Evolutionary conservation across 495 filamentous ascomycete genomes (phyloP), one percentile per base, ranked within the genome.

Genomic region (Bacidia gigantensis): DNA sequence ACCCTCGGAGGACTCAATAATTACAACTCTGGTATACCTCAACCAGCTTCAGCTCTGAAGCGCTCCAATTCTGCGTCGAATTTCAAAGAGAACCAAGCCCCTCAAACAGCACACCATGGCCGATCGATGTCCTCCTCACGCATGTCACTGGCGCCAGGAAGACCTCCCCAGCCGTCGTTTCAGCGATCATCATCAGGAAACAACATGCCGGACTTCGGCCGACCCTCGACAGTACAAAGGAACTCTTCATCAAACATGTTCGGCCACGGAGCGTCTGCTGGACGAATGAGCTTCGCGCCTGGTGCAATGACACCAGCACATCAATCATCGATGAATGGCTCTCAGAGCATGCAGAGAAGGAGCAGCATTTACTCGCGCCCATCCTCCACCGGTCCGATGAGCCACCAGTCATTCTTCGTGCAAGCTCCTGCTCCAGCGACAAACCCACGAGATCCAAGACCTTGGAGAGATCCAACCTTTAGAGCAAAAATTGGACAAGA

Each of bases 11-110:
- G 78, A 59, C 75, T 89, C 60, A n/a, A n/a, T 35, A 85, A 80
- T 62, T 77, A 80, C 65, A 90, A 83, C 61, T 81, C 83, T 38
- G 72, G 78, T n/a, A 84, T 95, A 50, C 89, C 89, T 3, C 85
- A 88, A 65, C 88, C 89, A 3, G 72, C 83, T n/a, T 96, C 92
- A n/a, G 86, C 92, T 22, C 76, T 97, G 72, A 96, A 96, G 68
- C 86, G 92, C 63, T 86, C 87, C 7, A 94, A 80, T 59, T 89
- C 87, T n/a, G 82, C 82, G 44, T 80, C 80, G 49, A 78, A 76
- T 56, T 69, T 75, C 57, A 77, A 81, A 61, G 81, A 80, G 61
- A 69, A 75, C 39, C 74, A 75, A 32, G 72, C 77, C 32, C 80
- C 80, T 64, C 79, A 89, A 65, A 78, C 72, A 50, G 71, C 78